These are phyloP conservation scores for Terana coerulea DNA, from an alignment of 768 basidiomycete genomes.

Conservation along the genomic window DNA sequence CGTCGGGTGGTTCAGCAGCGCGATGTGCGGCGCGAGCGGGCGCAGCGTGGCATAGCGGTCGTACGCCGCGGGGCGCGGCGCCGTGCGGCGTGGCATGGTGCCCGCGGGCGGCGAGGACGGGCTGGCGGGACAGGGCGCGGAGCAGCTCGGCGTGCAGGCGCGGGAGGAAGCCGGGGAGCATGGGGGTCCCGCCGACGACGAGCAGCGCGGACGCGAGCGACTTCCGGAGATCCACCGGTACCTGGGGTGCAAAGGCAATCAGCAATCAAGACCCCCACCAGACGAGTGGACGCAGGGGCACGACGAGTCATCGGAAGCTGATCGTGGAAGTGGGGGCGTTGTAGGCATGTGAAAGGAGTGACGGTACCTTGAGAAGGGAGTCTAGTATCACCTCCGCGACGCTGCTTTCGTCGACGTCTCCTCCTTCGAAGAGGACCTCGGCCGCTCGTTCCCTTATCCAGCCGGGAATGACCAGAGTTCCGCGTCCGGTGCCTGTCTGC, in stretches of 20 bases:
- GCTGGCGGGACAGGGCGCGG: slow-evolving; percentile 40
- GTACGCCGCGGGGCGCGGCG: slow-evolving; percentile 45
- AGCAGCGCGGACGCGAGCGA: slow-evolving; percentile 82
- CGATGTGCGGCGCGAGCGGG: slow-evolving; percentile 65
- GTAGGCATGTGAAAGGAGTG: not conserved
- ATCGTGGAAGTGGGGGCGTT: not conserved
- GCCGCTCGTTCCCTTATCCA: slow-evolving; percentile 93
- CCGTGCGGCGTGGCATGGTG: slow-evolving; percentile 34
- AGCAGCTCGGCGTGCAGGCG: slow-evolving; percentile 80
- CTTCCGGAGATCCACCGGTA: slow-evolving; percentile 86
- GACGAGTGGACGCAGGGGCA: not conserved
- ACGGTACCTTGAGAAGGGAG: slow-evolving; percentile 66
- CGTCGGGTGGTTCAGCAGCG: slow-evolving; percentile 82
- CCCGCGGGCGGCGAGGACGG: slow-evolving; percentile 33
- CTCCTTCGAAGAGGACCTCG: slow-evolving; percentile 87
- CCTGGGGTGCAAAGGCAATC: slow-evolving; percentile 39
- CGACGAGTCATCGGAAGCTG: not conserved
- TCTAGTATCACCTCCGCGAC: slow-evolving; percentile 81
- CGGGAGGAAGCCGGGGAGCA: slow-evolving; percentile 90
- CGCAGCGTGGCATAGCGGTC: slow-evolving; percentile 77
- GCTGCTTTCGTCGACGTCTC: slow-evolving; percentile 84
- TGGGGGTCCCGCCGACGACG: slow-evolving; percentile 83
- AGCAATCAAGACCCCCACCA: not conserved
- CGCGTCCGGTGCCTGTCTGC: slow-evolving; percentile 67
- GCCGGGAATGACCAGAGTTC: slow-evolving; percentile 83